phyloP scores from a whole-genome alignment of 441 rosid species.

The Manihot esculenta region DNA sequence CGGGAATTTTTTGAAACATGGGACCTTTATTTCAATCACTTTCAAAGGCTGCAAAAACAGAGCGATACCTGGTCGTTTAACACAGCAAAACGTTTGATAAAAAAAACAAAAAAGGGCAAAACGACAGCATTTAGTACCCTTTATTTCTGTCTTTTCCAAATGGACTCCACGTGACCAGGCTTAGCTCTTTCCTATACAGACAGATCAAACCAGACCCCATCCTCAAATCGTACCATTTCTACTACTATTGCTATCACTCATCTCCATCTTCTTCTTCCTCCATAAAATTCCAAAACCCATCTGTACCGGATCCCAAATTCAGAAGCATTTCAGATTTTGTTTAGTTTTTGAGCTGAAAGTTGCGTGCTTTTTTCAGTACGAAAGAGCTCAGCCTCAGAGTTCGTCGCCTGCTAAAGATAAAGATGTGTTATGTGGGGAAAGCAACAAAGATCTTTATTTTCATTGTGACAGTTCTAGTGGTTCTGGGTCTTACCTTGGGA shows the following conservation, averaged over 20 bases:
- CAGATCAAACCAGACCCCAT: slow-evolving; percentile 5
- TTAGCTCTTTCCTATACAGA: background rate
- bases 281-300: background rate
- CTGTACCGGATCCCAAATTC: background rate
- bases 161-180: slow-evolving; percentile 7
- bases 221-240: background rate
- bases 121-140: slow-evolving; percentile 1
- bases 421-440: slow-evolving; percentile 77
- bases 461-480: slow-evolving; percentile 66
- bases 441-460: slow-evolving; percentile 98
- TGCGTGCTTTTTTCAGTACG: slow-evolving; percentile 6
- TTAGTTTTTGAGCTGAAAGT: background rate
- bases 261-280: background rate
- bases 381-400: background rate
- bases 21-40: too few relatives aligned
- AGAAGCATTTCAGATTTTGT: slow-evolving; percentile 13
- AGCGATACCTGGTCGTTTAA: too few relatives aligned
- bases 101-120: too few relatives aligned
- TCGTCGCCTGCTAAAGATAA: background rate
- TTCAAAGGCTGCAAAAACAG: too few relatives aligned
- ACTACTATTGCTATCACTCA: background rate
- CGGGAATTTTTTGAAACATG: too few relatives aligned
- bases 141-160: background rate
- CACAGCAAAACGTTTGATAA: too few relatives aligned
- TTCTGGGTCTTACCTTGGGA: slow-evolving; percentile 65